These are phyloP conservation scores for Infundibulicybe gibba DNA, from an alignment of 768 basidiomycete species.

Conservation along the genomic window DNA sequence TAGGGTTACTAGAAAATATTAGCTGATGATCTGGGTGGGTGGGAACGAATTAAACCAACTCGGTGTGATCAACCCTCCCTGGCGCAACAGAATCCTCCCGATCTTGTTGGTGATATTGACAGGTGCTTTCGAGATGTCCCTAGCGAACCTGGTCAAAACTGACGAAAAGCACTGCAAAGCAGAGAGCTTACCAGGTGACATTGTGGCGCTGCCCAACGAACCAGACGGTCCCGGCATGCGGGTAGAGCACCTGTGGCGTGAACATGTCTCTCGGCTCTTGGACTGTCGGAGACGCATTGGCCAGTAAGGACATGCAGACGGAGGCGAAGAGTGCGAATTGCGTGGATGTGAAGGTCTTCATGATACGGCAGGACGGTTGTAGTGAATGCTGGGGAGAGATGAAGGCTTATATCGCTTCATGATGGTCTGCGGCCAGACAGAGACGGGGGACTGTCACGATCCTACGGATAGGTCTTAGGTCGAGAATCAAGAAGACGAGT, in stretches of 20 bases:
- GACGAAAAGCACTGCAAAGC: slow-evolving; percentile 10
- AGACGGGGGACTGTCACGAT: no score
- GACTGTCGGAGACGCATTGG: not conserved
- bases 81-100: slow-evolving; percentile 30
- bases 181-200: slow-evolving; percentile 33
- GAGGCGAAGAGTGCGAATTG: not conserved
- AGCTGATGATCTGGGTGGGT: not conserved
- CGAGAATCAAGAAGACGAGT: no score
- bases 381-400: no score
- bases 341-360: slow-evolving; percentile 4
- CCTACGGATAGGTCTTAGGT: no score
- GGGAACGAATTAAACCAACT: slow-evolving; percentile 5
- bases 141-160: slow-evolving; percentile 1
- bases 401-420: no score
- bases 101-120: slow-evolving; percentile 32
- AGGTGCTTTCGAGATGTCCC: slow-evolving; percentile 27
- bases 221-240: slow-evolving; percentile 30
- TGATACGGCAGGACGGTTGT: no score
- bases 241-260: slow-evolving; percentile 29
- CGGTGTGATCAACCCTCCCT: slow-evolving; percentile 18
- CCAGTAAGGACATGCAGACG: not conserved
- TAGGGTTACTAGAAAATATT: not conserved
- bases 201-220: slow-evolving; percentile 25
- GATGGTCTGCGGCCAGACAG: no score
- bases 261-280: slow-evolving; percentile 32